phyloP scores from a whole-genome alignment of 331 rosid genomes.

The Spiraea crenata region DNA sequence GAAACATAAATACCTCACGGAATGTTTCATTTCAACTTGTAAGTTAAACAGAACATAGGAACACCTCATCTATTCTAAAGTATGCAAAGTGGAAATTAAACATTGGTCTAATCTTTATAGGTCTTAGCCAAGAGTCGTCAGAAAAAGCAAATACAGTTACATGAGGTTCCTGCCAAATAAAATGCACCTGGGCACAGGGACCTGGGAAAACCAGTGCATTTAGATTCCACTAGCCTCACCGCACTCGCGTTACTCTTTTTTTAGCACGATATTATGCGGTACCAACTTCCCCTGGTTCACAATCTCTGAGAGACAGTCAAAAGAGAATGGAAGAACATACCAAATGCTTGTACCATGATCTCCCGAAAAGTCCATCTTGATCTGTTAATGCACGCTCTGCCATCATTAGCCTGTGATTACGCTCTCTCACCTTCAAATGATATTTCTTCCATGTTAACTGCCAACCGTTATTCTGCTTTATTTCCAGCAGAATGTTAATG shows the following conservation, averaged over 20 bases:
- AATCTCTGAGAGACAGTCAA: no score
- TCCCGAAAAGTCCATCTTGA: constrained; percentile 61
- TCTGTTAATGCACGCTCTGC: constrained; percentile 72
- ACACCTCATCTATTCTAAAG: background rate
- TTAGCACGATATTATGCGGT: no score
- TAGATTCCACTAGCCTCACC: no score
- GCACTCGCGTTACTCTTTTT: no score
- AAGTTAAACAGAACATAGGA: background rate
- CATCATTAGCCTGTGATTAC: constrained; percentile 71
- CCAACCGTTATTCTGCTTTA: constrained; percentile 44
- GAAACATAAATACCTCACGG: background rate
- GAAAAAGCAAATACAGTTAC: background rate
- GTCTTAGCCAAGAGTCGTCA: background rate
- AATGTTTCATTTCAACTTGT: background rate
- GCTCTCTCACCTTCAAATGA: constrained; percentile 48
- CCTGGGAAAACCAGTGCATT: background rate
- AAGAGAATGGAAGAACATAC: no score
- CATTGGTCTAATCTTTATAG: background rate
- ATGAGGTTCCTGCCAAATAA: background rate
- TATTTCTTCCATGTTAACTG: constrained; percentile 35
- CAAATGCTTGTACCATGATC: constrained; percentile 75
- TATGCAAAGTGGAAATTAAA: background rate
- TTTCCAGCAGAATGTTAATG: constrained; percentile 43
- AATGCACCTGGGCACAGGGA: background rate
- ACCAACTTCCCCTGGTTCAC: no score